These are phyloP conservation scores for Penicillium sp. DNA, from an alignment of 2,329 filamentous ascomycete genomes.

Conservation along the genomic window DNA sequence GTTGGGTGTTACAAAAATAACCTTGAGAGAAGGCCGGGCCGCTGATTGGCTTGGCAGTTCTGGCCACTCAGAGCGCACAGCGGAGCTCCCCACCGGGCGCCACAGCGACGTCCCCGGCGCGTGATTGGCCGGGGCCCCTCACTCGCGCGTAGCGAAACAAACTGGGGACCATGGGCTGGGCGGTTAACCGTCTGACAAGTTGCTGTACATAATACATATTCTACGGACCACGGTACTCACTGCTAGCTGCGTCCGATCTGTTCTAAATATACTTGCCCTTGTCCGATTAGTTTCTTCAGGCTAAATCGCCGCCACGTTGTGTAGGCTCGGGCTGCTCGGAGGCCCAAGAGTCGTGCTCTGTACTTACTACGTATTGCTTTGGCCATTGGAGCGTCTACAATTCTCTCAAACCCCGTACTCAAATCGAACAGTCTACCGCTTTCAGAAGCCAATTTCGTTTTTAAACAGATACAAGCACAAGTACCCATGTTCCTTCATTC, in stretches of 20 bases:
- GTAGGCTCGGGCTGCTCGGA: neutral
- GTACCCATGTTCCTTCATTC: too few relatives aligned
- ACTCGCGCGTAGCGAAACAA: slow-evolving; percentile 12
- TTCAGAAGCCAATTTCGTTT: too few relatives aligned
- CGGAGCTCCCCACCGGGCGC: neutral
- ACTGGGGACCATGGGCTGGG: neutral
- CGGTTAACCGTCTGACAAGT: slow-evolving; percentile 4
- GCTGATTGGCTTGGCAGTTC: slow-evolving; percentile 7
- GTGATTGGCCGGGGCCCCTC: neutral
- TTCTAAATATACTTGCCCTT: neutral
- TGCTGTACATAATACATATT: too few relatives aligned
- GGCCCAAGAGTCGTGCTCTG: neutral
- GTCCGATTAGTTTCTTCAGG: slow-evolving; percentile 4
- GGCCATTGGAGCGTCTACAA: neutral
- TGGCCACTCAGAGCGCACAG: neutral
- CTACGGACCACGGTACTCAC: neutral
- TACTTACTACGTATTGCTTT: neutral
- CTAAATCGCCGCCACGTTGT: neutral
- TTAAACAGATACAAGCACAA: too few relatives aligned
- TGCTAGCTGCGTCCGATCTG: neutral
- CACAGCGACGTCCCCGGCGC: neutral
- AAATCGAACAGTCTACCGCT: too few relatives aligned
- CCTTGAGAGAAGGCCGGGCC: neutral
- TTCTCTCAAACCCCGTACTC: neutral
- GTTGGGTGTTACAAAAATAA: slow-evolving; percentile 11